Percentiles rank a stretch among this genome's conserved stretches.
Conservation (phyloP, 495 filamentous ascomycete species). For the Pseudoneurospora amorphoporcata region DNA sequence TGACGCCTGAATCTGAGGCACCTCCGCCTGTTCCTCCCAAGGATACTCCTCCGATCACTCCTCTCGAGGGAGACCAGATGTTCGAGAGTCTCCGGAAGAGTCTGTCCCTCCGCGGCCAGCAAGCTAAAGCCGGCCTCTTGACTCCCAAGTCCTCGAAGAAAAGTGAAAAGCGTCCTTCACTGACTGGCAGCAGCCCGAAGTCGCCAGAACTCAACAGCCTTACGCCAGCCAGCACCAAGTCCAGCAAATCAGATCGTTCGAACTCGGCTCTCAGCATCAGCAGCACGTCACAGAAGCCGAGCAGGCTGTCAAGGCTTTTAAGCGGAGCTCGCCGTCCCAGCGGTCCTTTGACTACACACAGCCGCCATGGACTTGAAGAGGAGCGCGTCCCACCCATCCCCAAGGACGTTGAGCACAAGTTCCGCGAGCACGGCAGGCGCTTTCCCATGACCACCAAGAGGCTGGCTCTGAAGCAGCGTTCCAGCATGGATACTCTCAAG, state of each 20-base stretch:
- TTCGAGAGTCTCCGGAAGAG: neutral
- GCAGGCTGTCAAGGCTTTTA: constrained; percentile 31
- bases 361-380: constrained; percentile 23
- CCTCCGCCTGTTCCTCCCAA: constrained; percentile 25
- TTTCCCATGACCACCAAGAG: constrained; percentile 23
- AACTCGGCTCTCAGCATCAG: constrained; percentile 24
- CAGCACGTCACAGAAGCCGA: constrained; percentile 23
- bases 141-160: neutral
- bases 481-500: constrained; percentile 30
- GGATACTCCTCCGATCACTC: constrained; percentile 7
- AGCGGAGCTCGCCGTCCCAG: constrained; percentile 21
- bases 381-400: constrained; percentile 22
- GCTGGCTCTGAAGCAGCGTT: constrained; percentile 21
- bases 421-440: constrained; percentile 20
- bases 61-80: neutral
- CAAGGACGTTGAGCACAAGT: constrained; percentile 23
- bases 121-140: neutral
- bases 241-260: constrained; percentile 17
- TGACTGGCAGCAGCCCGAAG: constrained; percentile 1
- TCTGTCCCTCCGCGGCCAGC: neutral
- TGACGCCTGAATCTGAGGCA: constrained; percentile 9
- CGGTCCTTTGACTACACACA: constrained; percentile 16
- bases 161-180: neutral
- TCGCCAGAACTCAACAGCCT: constrained; percentile 12
- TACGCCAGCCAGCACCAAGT: constrained; percentile 18